Conservation (phyloP, 2,329 filamentous ascomycete genomes). For the Pyrenochaeta sp. region DNA sequence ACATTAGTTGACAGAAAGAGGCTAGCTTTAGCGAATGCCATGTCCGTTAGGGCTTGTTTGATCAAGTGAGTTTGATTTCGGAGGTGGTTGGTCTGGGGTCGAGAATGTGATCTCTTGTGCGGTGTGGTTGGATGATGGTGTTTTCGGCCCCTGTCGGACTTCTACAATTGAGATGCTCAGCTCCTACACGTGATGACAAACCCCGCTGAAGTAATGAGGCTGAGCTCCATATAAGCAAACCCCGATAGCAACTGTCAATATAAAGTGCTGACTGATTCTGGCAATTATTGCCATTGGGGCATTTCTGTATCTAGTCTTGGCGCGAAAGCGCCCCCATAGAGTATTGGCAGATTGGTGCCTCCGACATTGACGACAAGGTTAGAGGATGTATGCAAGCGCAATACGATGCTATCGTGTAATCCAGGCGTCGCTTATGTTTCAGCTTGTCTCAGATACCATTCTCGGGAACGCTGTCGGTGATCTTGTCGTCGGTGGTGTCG, state of each 20-base stretch:
- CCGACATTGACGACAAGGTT: background rate
- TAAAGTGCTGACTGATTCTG: background rate
- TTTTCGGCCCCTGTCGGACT: slow-evolving; percentile 7
- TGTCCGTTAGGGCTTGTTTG: background rate
- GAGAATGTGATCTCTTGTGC: too few species aligned
- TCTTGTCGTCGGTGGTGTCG: background rate
- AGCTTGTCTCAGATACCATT: slow-evolving; percentile 2
- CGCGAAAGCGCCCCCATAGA: background rate
- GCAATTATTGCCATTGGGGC: background rate
- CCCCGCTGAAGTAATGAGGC: background rate
- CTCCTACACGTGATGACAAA: slow-evolving; percentile 8
- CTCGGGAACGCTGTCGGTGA: background rate
- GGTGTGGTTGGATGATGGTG: background rate
- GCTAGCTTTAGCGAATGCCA: background rate
- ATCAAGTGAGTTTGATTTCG: too few species aligned
- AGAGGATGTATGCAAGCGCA: background rate
- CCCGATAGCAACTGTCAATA: background rate
- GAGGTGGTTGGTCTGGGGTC: background rate
- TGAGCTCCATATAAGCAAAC: background rate
- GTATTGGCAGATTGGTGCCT: background rate
- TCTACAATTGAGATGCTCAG: slow-evolving; percentile 2
- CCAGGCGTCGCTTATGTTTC: slow-evolving; percentile 1
- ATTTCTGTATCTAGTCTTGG: background rate
- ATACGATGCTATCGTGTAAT: background rate
- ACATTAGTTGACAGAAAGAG: background rate